Evolutionary conservation across 75 land plant genomes (phyloP).

Genomic region (Chamaecyparis obtusa): DNA sequence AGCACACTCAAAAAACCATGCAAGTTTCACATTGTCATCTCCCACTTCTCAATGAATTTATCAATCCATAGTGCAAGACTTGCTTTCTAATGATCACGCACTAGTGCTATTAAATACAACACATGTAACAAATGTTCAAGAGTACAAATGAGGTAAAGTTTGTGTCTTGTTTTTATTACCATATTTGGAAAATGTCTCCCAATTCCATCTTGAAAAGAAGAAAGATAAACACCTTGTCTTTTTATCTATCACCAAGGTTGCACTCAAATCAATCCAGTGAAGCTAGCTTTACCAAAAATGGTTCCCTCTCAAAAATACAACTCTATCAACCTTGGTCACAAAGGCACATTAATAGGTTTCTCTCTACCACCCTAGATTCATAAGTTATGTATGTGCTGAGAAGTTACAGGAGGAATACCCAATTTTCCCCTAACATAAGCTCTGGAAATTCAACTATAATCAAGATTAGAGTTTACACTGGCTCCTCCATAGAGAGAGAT

Average conservation of each 20-base stretch:
- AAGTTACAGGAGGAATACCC: neutral
- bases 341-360: neutral
- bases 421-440: neutral
- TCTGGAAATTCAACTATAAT: neutral
- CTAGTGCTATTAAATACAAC: neutral
- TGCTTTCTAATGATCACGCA: neutral
- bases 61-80: neutral
- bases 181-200: neutral
- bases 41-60: neutral
- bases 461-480: neutral
- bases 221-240: neutral
- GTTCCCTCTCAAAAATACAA: neutral
- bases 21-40: too few species aligned
- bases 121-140: neutral
- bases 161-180: neutral
- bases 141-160: too few species aligned
- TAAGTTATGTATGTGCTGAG: neutral
- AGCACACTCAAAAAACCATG: too few species aligned
- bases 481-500: neutral
- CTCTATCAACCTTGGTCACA: neutral
- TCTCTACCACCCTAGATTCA: neutral
- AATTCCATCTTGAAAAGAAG: neutral
- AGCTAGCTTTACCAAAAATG: neutral
- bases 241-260: too few species aligned
- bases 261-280: neutral